phyloP scores from a whole-genome alignment of 768 basidiomycete species.

The Suillus americanus region DNA sequence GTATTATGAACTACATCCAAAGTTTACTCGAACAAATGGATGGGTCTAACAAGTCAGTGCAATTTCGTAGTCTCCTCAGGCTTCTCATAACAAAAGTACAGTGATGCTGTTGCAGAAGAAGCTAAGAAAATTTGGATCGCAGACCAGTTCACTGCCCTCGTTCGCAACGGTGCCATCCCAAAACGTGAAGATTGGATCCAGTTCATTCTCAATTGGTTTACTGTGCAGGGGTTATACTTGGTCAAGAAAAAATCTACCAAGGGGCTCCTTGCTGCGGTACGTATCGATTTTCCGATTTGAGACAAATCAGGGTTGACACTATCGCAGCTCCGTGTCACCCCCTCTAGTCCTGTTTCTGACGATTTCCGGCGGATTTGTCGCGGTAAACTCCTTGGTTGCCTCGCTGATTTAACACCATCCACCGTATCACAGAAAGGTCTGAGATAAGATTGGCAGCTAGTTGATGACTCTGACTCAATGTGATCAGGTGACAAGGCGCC shows the following conservation, averaged over 20 bases:
- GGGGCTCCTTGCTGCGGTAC: slow-evolving; percentile 55
- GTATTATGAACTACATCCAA: slow-evolving; percentile 74
- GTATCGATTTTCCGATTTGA: slow-evolving; percentile 25
- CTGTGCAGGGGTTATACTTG: slow-evolving; percentile 78
- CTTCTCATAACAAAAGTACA: slow-evolving; percentile 19
- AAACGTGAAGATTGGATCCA: slow-evolving; percentile 80
- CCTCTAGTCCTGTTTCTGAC: slow-evolving; percentile 73
- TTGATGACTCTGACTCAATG: background rate
- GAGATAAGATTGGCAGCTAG: slow-evolving; percentile 17
- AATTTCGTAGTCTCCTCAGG: slow-evolving; percentile 2
- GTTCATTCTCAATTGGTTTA: slow-evolving; percentile 76
- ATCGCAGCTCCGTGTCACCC: slow-evolving; percentile 57
- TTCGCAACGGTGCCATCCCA: slow-evolving; percentile 77
- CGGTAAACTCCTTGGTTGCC: slow-evolving; percentile 64
- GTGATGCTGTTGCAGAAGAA: slow-evolving; percentile 48
- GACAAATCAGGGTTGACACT: background rate
- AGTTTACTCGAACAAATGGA: slow-evolving; percentile 68
- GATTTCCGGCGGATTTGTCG: slow-evolving; percentile 66
- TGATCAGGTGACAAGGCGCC: slow-evolving; percentile 44
- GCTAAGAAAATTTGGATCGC: slow-evolving; percentile 76
- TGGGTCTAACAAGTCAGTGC: slow-evolving; percentile 41
- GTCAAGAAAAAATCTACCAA: slow-evolving; percentile 74
- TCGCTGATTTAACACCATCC: slow-evolving; percentile 68
- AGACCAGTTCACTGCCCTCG: slow-evolving; percentile 77
- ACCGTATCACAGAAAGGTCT: slow-evolving; percentile 52